Conservation (phyloP, 306 rosid genomes). For the Astragalus glycyphyllos region DNA sequence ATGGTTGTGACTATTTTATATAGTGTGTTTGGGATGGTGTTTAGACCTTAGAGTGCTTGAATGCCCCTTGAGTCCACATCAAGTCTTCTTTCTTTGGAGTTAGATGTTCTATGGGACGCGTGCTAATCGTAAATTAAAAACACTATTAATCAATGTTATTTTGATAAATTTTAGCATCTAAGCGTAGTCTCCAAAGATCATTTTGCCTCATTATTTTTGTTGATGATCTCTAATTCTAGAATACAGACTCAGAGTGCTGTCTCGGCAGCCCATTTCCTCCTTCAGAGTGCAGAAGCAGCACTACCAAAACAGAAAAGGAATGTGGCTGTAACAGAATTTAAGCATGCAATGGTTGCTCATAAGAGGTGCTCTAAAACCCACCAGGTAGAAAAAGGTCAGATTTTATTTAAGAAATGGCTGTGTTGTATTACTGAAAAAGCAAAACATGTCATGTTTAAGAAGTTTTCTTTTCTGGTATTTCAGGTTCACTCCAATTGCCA, state of each 20-base stretch:
- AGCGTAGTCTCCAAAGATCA: neutral
- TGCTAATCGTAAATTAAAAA: too few relatives aligned
- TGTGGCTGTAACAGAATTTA: slow-evolving; percentile 69
- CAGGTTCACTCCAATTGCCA: slow-evolving; percentile 69
- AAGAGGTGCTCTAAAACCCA: slow-evolving; percentile 68
- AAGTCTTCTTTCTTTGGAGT: too few relatives aligned
- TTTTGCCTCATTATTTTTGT: slow-evolving; percentile 12
- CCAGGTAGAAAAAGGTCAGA: slow-evolving; percentile 64
- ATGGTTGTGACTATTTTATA: neutral
- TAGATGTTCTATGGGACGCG: too few relatives aligned
- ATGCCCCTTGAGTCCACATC: too few relatives aligned
- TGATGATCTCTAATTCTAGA: slow-evolving; percentile 51
- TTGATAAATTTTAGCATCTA: neutral
- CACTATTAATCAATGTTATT: neutral
- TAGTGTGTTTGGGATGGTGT: too few relatives aligned
- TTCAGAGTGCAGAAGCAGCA: slow-evolving; percentile 70
- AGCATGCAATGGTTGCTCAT: slow-evolving; percentile 77
- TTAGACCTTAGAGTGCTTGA: too few relatives aligned
- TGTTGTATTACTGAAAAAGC: slow-evolving; percentile 4
- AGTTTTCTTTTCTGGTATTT: slow-evolving; percentile 18
- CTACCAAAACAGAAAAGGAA: slow-evolving; percentile 83
- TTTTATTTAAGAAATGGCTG: slow-evolving; percentile 25
- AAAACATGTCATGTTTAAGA: slow-evolving; percentile 26
- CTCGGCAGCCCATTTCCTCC: slow-evolving; percentile 68
- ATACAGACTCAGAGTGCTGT: slow-evolving; percentile 70